Conservation (phyloP, 345 rosid species). For the Bruguiera sexangula region DNA sequence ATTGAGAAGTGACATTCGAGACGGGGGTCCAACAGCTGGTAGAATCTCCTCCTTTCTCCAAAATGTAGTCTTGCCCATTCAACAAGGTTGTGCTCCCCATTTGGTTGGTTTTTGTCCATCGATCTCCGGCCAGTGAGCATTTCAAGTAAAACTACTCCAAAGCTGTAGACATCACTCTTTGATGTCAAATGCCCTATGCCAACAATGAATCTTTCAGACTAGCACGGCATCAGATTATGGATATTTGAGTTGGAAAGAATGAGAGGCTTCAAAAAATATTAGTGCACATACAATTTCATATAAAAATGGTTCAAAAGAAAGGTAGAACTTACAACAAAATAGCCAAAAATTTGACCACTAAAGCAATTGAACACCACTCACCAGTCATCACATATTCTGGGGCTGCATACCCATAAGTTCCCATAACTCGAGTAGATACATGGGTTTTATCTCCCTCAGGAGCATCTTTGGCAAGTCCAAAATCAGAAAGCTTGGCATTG, state of each 20-base stretch:
- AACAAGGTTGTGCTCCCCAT: conserved; percentile 89
- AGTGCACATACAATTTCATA: too few relatives aligned
- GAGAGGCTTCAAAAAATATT: too few relatives aligned
- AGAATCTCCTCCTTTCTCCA: conserved; percentile 72
- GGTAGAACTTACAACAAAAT: too few relatives aligned
- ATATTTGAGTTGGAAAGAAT: too few relatives aligned
- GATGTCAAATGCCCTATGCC: conserved; percentile 36
- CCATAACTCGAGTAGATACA: conserved; percentile 47
- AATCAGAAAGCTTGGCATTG: conserved; percentile 44
- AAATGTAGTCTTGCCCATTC: conserved; percentile 96
- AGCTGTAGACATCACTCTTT: conserved; percentile 40
- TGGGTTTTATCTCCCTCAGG: conserved; percentile 43
- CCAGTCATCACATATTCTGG: conserved; percentile 45
- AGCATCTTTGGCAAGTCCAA: conserved; percentile 48
- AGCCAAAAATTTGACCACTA: not conserved
- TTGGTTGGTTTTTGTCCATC: conserved; percentile 91
- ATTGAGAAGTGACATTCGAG: conserved; percentile 91
- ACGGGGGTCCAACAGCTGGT: conserved; percentile 74
- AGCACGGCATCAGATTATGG: not conserved
- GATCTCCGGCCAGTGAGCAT: conserved; percentile 36
- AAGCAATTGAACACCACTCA: conserved; percentile 5
- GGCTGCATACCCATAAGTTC: conserved; percentile 46
- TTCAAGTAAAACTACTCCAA: conserved; percentile 40
- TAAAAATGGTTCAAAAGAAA: too few relatives aligned
- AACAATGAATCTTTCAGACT: not conserved